phyloP scores from a whole-genome alignment of 2,329 filamentous ascomycete species.

The Daldinia sp. region DNA sequence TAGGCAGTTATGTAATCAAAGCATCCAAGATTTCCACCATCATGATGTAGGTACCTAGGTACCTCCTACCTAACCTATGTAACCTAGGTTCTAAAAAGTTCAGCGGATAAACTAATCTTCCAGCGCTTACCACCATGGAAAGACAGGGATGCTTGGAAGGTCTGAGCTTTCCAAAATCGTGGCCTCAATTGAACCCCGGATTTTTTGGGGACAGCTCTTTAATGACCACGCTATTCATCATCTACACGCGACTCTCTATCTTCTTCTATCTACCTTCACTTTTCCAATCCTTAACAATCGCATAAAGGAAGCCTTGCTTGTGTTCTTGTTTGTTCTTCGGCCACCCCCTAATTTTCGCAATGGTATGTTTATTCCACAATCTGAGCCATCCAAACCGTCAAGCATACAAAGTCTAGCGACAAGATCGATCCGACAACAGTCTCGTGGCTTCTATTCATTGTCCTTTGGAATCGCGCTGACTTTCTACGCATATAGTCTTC shows the following conservation, averaged over 20 bases:
- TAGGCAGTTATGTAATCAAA: background rate
- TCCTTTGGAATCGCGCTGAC: slow-evolving; percentile 15
- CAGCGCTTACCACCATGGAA: background rate
- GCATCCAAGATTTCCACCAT: background rate
- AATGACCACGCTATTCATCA: slow-evolving; percentile 39
- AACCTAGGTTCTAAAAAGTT: background rate
- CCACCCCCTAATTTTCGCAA: slow-evolving; percentile 32
- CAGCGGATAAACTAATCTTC: slow-evolving; percentile 36
- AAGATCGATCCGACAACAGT: background rate
- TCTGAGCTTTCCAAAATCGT: slow-evolving; percentile 47
- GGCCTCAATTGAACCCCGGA: slow-evolving; percentile 51
- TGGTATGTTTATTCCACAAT: slow-evolving; percentile 33
- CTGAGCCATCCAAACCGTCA: background rate
- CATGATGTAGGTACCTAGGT: background rate
- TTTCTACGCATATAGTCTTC: slow-evolving; percentile 57
- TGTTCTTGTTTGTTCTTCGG: slow-evolving; percentile 24
- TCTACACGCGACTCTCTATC: slow-evolving; percentile 25
- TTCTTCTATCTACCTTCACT: slow-evolving; percentile 50
- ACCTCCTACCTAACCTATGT: background rate
- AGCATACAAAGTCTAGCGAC: background rate
- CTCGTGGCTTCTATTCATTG: background rate
- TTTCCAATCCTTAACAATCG: slow-evolving; percentile 38
- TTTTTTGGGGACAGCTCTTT: slow-evolving; percentile 44
- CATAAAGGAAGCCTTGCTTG: slow-evolving; percentile 30
- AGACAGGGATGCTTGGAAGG: background rate